Evolutionary conservation across 2,329 filamentous ascomycete genomes (phyloP), one percentile per base, ranked within the genome.

Genomic region (Talaromyces sp.): DNA sequence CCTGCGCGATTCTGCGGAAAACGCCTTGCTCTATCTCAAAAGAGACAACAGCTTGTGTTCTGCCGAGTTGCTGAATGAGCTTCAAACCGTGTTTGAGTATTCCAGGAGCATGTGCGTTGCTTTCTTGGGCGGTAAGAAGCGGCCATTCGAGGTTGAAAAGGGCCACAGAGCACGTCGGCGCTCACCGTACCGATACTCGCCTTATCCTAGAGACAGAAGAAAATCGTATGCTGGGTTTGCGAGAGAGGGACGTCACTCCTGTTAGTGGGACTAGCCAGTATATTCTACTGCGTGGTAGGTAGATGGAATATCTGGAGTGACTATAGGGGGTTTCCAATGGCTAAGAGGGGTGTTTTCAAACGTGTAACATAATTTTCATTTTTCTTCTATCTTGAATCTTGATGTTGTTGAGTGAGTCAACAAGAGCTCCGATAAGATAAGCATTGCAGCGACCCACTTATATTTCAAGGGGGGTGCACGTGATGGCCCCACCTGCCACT

Each of bases 1-100:
- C 55, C 71, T 79, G 27, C 74, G 76, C 3, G 76, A 79, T 63
- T 78, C 74, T 1, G 75, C 76, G 6, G 76, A 79, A 60, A 78
- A 78, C 57, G 67, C 71, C 1, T 66, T 77, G 17, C 65, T 67
- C 14, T 75, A 74, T 53, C 65, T 79, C 9, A 61, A 65, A 27
- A 57, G 66, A 10, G 67, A 75, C 56, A 57, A 59, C 3, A 12
- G 12, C 14, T 62, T 74, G 58, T 58, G 75, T 12, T 61, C 69
- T 0, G 32, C 35, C 7, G 26, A 29, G 7, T 24, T 61, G 31
- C 12, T 61, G 24, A 17, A 24, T 2, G 74, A 77, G 48, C 63
- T 79, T 12, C 63, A 73, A 27, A 59, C 66, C 4, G 69, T 70
- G 4, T 74, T 74, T 32, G 62, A 65, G 14, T 66, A 70, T 35